Evolutionary conservation across 2,329 filamentous ascomycete genomes (phyloP).

Genomic region (Cladophialophora chaetospira): DNA sequence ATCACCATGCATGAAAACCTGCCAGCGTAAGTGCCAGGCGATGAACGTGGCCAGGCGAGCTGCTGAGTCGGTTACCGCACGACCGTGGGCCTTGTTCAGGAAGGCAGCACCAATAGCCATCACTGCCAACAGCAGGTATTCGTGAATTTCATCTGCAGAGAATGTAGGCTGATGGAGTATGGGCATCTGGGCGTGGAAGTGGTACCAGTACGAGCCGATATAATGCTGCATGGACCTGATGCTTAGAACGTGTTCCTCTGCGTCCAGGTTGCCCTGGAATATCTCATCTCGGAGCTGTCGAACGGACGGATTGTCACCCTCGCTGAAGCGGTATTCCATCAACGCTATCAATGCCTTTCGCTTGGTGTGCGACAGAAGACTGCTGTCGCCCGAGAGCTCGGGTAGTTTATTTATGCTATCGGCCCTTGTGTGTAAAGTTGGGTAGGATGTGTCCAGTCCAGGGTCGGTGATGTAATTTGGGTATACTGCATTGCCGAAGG

Average conservation of each 20-base stretch:
- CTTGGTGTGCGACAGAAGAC: constrained; percentile 81
- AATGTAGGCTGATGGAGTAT: constrained; percentile 95
- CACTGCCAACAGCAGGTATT: constrained; percentile 79
- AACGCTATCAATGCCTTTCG: constrained; percentile 78
- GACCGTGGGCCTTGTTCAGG: constrained; percentile 76
- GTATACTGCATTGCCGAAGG: constrained; percentile 40
- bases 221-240: constrained; percentile 94
- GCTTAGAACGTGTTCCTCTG: constrained; percentile 67
- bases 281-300: constrained; percentile 74
- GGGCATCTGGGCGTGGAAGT: constrained; percentile 91
- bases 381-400: constrained; percentile 76
- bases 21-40: constrained; percentile 88
- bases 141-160: constrained; percentile 80
- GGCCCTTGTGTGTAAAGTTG: constrained; percentile 58
- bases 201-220: constrained; percentile 87
- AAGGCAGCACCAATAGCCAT: constrained; percentile 91
- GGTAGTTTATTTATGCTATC: constrained; percentile 86
- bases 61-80: constrained; percentile 70
- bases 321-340: constrained; percentile 80
- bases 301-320: constrained; percentile 71
- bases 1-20: constrained; percentile 87
- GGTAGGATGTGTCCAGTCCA: constrained; percentile 66
- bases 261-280: constrained; percentile 72
- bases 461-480: constrained; percentile 40
- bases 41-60: constrained; percentile 84